Base-by-base conservation (phyloP, 2,329 filamentous ascomycete species). In the Calonectria ilicicola region DNA sequence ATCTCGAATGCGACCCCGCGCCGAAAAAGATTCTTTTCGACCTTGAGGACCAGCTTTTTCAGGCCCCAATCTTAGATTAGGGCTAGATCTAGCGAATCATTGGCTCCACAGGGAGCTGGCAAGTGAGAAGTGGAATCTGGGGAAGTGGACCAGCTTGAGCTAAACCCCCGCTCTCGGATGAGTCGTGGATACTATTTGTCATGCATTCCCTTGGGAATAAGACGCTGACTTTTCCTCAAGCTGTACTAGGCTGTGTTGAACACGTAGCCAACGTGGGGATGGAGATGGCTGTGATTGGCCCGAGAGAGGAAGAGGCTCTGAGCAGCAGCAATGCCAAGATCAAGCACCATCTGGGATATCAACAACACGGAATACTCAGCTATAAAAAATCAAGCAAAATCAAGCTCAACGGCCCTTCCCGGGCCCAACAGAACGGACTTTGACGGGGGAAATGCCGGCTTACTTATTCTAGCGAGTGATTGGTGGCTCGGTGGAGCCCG, bases 111-210 rank as follows among this genome's bases (percentile, higher is more conserved):
- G 19, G 19, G 17, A n/a, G n/a, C 51, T 67, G 51, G 53, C 53
- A 60, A 47, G 44, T 47, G 2, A 14, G n/a, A 47, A 60, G 51
- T 38, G 42, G 15, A 67, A 67, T 60, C 65, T 29, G 65, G 65
- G 65, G 65, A 67, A 67, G 65, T 67, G 65, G 65, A 53, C n/a
- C 32, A 29, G 6, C 2, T 42, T 19, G 26, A 51, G 63, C 15
- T 51, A 14, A 26, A 65, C 23, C 29, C 63, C 63, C 46, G 63
- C 44, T 38, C 44, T 65, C 29, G 46, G 63, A 65, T 23, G 65
- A 67, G 49, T 46, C 49, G 42, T 67, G 19, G 47, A 66, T 40
- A 47, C 38, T 46, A 67, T 67, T 53, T 67, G 65, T 67, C 65
- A 67, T 67, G 65, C 49, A 58, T 58, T 67, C 49, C 49, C 42